A percentile compares a stretch with the other conserved stretches of the same genome.
These are phyloP conservation scores for Dissophora ornata DNA, from an alignment of 192 early-diverging fungal species.

Conservation along the genomic window DNA sequence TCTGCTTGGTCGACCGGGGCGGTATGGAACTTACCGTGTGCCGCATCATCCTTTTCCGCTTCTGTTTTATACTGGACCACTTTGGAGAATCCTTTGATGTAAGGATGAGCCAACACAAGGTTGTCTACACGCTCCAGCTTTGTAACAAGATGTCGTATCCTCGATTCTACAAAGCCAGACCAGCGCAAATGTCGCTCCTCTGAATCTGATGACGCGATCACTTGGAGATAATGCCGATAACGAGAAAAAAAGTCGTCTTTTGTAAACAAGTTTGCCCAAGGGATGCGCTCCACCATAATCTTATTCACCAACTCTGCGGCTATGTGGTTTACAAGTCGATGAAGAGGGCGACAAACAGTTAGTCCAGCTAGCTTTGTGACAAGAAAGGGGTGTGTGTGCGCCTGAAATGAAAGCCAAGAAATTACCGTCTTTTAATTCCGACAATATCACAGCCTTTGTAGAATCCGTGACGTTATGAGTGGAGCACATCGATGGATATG, in stretches of 20 bases:
- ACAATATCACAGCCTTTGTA: constrained; percentile 83
- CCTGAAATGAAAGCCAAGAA: too few relatives aligned
- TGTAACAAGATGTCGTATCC: constrained; percentile 85
- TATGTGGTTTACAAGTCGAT: constrained; percentile 1
- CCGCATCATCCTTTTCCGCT: constrained; percentile 73
- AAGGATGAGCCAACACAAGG: constrained; percentile 87
- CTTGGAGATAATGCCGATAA: constrained; percentile 92
- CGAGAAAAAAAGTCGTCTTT: constrained; percentile 88
- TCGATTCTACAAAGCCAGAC: constrained; percentile 93
- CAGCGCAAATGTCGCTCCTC: constrained; percentile 82
- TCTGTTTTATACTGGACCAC: constrained; percentile 70
- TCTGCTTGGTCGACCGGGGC: constrained; percentile 51
- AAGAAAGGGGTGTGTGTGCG: too few relatives aligned
- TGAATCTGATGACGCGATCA: constrained; percentile 82
- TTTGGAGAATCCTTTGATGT: constrained; percentile 87
- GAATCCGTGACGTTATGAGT: constrained; percentile 96
- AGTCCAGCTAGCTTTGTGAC: too few relatives aligned
- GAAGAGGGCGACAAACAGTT: background rate
- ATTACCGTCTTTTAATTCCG: constrained; percentile 80
- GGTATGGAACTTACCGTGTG: constrained; percentile 69
- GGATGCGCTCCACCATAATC: constrained; percentile 77
- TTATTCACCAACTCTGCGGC: constrained; percentile 80
- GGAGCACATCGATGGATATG: constrained; percentile 98
- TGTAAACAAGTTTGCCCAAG: constrained; percentile 89
- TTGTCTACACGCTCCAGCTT: constrained; percentile 84